Percentiles rank a stretch among this genome's conserved stretches.
Evolutionary conservation across 2,329 filamentous ascomycete genomes (phyloP).

Genomic region (Curvularia verruculosa): DNA sequence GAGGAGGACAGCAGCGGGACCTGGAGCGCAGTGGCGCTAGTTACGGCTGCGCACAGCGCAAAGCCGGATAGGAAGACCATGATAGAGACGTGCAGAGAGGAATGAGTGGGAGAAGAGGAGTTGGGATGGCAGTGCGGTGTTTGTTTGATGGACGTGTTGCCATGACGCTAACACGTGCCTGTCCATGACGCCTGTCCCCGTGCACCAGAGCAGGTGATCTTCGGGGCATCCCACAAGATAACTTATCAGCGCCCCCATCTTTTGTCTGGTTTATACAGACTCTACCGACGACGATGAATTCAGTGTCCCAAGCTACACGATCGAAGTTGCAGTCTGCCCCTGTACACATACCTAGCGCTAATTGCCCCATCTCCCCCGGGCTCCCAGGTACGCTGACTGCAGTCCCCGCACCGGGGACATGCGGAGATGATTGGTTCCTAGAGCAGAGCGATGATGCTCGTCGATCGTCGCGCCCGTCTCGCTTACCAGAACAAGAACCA

Average conservation of each 20-base stretch:
- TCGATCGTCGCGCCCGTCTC: neutral
- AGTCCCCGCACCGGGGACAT: neutral
- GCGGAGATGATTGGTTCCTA: neutral
- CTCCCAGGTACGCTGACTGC: neutral
- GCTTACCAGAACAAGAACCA: neutral
- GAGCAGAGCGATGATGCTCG: neutral
- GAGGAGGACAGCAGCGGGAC: conserved; percentile 40
- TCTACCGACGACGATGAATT: neutral
- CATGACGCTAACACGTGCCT: conserved; percentile 33
- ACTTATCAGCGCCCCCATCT: neutral
- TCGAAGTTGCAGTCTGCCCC: neutral
- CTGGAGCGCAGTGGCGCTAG: conserved; percentile 37
- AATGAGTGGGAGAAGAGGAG: conserved; percentile 9
- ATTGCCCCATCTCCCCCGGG: neutral
- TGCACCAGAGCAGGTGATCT: conserved; percentile 14
- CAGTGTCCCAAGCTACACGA: neutral
- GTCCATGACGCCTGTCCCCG: conserved; percentile 35
- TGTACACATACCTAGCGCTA: neutral
- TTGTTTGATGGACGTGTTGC: conserved; percentile 29
- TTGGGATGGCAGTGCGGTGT: conserved; percentile 22
- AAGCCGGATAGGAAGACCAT: conserved; percentile 39
- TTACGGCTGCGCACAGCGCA: conserved; percentile 38
- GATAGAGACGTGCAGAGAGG: conserved; percentile 9
- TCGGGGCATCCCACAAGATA: neutral
- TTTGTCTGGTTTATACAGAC: neutral